Evolutionary conservation across 2,329 filamentous ascomycete genomes (phyloP).

Genomic region (Hypocreales sp.): DNA sequence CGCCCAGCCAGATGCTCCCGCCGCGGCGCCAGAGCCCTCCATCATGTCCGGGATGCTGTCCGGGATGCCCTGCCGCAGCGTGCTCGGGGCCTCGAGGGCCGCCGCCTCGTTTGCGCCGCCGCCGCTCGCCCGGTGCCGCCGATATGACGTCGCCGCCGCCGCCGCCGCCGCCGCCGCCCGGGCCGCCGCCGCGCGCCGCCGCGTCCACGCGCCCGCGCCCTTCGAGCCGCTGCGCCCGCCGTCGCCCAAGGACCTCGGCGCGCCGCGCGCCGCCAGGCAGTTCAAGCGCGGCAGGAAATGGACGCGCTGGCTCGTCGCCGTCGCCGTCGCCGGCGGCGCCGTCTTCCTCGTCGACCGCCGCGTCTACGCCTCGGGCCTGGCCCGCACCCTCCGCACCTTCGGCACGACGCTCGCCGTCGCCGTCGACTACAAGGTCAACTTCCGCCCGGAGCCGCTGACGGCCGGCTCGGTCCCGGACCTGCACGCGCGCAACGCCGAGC

Average conservation of each 20-base stretch:
- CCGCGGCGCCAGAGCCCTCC: conserved; percentile 1
- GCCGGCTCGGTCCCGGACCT: conserved; percentile 62
- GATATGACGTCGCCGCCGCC: conserved; percentile 3
- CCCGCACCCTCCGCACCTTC: conserved; percentile 71
- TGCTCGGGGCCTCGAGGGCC: conserved; percentile 9
- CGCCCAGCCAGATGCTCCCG: conserved; percentile 3
- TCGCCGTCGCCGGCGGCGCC: conserved; percentile 41
- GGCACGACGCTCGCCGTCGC: conserved; percentile 64
- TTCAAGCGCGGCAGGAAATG: conserved; percentile 59
- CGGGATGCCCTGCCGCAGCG: conserved; percentile 14
- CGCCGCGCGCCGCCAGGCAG: conserved; percentile 51
- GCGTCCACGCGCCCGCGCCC: conserved; percentile 19
- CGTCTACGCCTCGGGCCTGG: conserved; percentile 65
- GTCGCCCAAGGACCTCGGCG: conserved; percentile 62
- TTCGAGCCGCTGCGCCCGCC: conserved; percentile 61
- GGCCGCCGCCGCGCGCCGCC: too few species aligned
- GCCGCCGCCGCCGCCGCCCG: conserved; percentile 1
- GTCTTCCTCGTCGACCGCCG: conserved; percentile 56
- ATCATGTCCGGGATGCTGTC: conserved; percentile 7
- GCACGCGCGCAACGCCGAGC: conserved; percentile 70
- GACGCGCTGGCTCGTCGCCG: conserved; percentile 55
- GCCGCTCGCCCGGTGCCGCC: conserved; percentile 1
- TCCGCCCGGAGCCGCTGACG: conserved; percentile 61
- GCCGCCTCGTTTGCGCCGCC: conserved; percentile 2
- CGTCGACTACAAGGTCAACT: conserved; percentile 93